A percentile compares a stretch with the other conserved stretches of the same genome.
Conservation (phyloP, 495 filamentous ascomycete species). For the Antarctomyces pellizariae region DNA sequence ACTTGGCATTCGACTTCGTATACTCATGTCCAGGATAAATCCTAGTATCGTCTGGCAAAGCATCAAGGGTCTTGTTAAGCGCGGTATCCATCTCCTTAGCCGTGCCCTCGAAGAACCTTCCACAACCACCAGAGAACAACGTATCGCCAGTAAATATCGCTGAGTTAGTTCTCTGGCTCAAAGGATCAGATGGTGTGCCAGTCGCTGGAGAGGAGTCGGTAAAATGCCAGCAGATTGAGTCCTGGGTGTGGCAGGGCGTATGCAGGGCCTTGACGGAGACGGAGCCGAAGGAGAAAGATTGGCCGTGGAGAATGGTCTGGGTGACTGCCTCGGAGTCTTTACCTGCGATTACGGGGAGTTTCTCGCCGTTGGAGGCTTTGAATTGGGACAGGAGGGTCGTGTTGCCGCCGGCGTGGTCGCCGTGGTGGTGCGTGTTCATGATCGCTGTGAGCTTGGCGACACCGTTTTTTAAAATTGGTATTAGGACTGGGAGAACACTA, state of each 20-base stretch:
- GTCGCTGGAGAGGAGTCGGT: no score
- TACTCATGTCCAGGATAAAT: slow-evolving; percentile 96
- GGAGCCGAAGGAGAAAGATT: slow-evolving; percentile 63
- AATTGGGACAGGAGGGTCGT: slow-evolving; percentile 24
- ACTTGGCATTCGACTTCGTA: slow-evolving; percentile 83
- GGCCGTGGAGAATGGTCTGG: slow-evolving; percentile 44
- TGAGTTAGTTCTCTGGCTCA: slow-evolving; percentile 59
- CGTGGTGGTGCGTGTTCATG: slow-evolving; percentile 93
- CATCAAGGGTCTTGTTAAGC: slow-evolving; percentile 60
- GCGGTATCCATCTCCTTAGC: slow-evolving; percentile 81
- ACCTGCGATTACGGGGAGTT: slow-evolving; percentile 54
- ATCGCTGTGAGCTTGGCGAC: slow-evolving; percentile 70
- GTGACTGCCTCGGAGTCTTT: slow-evolving; percentile 66
- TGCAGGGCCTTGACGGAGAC: slow-evolving; percentile 77
- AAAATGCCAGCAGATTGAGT: slow-evolving; percentile 89
- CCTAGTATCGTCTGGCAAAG: slow-evolving; percentile 73
- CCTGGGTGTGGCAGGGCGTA: slow-evolving; percentile 94
- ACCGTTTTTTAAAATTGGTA: slow-evolving; percentile 41
- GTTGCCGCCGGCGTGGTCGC: slow-evolving; percentile 84
- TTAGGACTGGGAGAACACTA: slow-evolving; percentile 63
- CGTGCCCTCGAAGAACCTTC: slow-evolving; percentile 91
- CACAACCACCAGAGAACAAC: slow-evolving; percentile 84
- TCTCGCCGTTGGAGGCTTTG: not conserved
- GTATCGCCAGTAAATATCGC: slow-evolving; percentile 94
- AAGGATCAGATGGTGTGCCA: no score